These are phyloP conservation scores for Trichosanthes truncata DNA, from an alignment of 306 rosid genomes.

Conservation along the genomic window DNA sequence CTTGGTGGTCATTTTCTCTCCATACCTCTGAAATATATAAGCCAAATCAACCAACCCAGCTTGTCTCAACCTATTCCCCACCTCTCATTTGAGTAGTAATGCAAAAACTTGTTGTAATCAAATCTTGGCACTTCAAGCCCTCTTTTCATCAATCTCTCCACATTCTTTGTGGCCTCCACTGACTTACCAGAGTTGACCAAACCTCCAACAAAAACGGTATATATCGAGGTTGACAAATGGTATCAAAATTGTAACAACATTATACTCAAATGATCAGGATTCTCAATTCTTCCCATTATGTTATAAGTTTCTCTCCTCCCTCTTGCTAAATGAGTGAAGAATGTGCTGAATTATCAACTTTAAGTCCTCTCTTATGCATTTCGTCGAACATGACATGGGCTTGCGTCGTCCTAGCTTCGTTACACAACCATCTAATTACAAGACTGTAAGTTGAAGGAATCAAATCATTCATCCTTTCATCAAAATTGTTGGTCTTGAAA, in stretches of 20 bases:
- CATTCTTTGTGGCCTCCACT: conserved; percentile 63
- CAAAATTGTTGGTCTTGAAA: conserved; percentile 44
- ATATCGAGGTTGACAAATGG: conserved; percentile 63
- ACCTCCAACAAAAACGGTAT: conserved; percentile 79
- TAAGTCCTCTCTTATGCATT: conserved; percentile 52
- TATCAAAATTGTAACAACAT: conserved; percentile 73
- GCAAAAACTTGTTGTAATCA: conserved; percentile 68
- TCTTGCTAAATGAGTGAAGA: conserved; percentile 35
- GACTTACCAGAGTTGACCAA: conserved; percentile 32
- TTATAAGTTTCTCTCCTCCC: conserved; percentile 46
- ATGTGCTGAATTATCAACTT: conserved; percentile 31
- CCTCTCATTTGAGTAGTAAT: conserved; percentile 66
- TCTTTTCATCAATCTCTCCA: conserved; percentile 55
- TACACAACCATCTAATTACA: conserved; percentile 59
- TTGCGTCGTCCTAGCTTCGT: conserved; percentile 34
- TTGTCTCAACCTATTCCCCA: conserved; percentile 63
- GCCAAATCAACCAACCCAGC: conserved; percentile 80
- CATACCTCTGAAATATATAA: conserved; percentile 68
- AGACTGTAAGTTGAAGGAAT: conserved; percentile 47
- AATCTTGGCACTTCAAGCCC: conserved; percentile 86
- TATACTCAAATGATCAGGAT: conserved; percentile 39
- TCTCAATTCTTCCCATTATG: conserved; percentile 19
- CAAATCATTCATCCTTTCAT: conserved; percentile 47
- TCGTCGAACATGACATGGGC: conserved; percentile 50
- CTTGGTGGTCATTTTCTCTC: conserved; percentile 73